A percentile compares a stretch with the other conserved stretches of the same genome.
Evolutionary conservation across 2,329 filamentous ascomycete genomes (phyloP).

Genomic region (Colletotrichum sp.): DNA sequence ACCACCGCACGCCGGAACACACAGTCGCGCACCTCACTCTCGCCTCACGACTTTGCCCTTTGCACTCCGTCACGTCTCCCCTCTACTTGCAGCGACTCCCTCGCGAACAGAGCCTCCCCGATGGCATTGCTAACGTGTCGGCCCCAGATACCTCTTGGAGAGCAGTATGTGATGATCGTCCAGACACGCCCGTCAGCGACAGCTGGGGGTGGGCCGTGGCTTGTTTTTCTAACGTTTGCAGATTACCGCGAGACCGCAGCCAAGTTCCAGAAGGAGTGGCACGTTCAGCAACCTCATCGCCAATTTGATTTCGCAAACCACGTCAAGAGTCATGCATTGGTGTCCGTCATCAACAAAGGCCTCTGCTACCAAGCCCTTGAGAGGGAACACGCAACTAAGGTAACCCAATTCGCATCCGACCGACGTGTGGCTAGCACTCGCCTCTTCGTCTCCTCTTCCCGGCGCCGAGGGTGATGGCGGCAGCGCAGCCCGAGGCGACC

Average conservation of each 20-base stretch:
- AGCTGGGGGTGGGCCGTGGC: slow-evolving; percentile 11
- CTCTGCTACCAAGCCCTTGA: slow-evolving; percentile 65
- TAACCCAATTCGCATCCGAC: slow-evolving; percentile 35
- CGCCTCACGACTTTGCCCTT: background rate
- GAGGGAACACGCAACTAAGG: slow-evolving; percentile 57
- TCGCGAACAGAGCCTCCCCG: background rate
- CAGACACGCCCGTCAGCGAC: slow-evolving; percentile 10
- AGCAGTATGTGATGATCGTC: slow-evolving; percentile 55
- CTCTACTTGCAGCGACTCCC: background rate
- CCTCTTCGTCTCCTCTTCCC: slow-evolving; percentile 12
- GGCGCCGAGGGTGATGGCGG: slow-evolving; percentile 17
- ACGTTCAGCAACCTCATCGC: slow-evolving; percentile 65
- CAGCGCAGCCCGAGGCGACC: background rate
- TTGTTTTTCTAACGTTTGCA: slow-evolving; percentile 34
- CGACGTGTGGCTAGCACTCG: background rate
- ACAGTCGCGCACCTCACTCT: slow-evolving; percentile 12
- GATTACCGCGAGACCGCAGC: slow-evolving; percentile 72
- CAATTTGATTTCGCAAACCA: slow-evolving; percentile 68
- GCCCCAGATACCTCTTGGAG: slow-evolving; percentile 62
- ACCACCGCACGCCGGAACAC: background rate
- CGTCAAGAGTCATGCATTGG: slow-evolving; percentile 68
- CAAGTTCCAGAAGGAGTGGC: slow-evolving; percentile 73
- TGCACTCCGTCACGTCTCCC: background rate
- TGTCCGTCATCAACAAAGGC: slow-evolving; percentile 67
- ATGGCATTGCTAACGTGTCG: slow-evolving; percentile 16